Evolutionary conservation across 345 rosid species (phyloP).

Genomic region (Moringa oleifera): DNA sequence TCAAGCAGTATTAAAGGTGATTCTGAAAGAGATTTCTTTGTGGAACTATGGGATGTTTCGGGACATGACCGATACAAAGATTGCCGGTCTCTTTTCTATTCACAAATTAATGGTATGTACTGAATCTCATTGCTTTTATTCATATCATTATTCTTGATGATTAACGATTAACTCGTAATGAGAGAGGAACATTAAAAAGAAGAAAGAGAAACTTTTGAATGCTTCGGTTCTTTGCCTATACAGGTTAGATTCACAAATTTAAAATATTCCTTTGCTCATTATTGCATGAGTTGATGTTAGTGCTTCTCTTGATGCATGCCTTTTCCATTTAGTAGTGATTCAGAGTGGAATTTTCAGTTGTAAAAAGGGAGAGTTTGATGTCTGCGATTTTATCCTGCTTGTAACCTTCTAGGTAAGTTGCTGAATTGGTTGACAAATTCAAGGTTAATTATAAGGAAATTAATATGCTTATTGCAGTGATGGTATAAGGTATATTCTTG

Average conservation of each 20-base stretch:
- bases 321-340: background rate
- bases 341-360: background rate
- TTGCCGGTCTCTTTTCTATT: conserved; percentile 89
- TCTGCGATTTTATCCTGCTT: background rate
- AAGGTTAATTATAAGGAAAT: background rate
- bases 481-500: background rate
- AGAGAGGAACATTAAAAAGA: background rate
- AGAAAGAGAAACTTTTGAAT: background rate
- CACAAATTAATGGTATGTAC: conserved; percentile 80
- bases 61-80: conserved; percentile 98
- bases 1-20: conserved; percentile 90
- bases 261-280: background rate
- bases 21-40: conserved; percentile 90
- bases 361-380: background rate
- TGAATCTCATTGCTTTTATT: background rate
- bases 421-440: background rate
- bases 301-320: background rate
- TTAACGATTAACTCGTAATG: background rate
- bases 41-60: conserved; percentile 98
- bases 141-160: background rate
- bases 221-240: background rate
- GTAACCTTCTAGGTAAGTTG: background rate
- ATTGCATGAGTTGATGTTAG: too few relatives aligned
- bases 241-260: background rate
- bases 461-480: background rate